These are phyloP conservation scores for Rickenella mellea DNA, from an alignment of 768 basidiomycete species.

Conservation along the genomic window DNA sequence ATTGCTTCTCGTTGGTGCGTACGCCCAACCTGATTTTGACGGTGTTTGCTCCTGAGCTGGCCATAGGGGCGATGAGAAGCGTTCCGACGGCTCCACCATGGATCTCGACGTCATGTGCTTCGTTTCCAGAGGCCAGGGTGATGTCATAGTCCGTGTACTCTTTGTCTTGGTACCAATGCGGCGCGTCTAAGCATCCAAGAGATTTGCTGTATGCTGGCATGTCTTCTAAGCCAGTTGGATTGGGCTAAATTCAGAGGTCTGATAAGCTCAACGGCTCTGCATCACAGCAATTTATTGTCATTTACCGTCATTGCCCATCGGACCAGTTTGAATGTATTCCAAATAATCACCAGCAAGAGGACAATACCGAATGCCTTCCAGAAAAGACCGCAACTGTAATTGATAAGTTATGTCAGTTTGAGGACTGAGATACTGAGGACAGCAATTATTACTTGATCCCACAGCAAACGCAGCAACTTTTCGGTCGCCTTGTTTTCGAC, in stretches of 20 bases:
- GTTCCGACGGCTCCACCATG: conserved; percentile 42
- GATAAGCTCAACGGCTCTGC: background rate
- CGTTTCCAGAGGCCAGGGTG: conserved; percentile 24
- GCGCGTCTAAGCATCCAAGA: conserved; percentile 37
- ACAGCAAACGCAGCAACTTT: conserved; percentile 41
- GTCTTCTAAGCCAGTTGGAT: conserved; percentile 42
- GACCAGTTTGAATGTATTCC: conserved; percentile 33
- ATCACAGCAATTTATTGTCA: conserved; percentile 6
- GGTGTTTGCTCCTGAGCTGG: conserved; percentile 27
- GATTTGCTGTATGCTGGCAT: conserved; percentile 47
- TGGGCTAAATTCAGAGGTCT: conserved; percentile 22
- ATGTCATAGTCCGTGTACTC: conserved; percentile 25
- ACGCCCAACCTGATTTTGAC: conserved; percentile 42
- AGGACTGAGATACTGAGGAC: background rate
- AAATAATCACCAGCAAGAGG: conserved; percentile 27
- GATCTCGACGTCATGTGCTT: conserved; percentile 38
- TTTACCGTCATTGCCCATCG: conserved; percentile 39
- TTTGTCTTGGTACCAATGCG: conserved; percentile 33
- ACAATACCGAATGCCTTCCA: conserved; percentile 49
- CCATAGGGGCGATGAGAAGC: conserved; percentile 33
- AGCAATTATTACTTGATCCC: conserved; percentile 34
- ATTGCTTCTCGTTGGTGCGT: conserved; percentile 28
- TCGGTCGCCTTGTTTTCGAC: conserved; percentile 22
- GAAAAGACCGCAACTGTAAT: conserved; percentile 38
- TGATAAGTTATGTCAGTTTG: background rate